Evolutionary conservation across 2,329 filamentous ascomycete species (phyloP).

Genomic region (Botrytis paeoniae): DNA sequence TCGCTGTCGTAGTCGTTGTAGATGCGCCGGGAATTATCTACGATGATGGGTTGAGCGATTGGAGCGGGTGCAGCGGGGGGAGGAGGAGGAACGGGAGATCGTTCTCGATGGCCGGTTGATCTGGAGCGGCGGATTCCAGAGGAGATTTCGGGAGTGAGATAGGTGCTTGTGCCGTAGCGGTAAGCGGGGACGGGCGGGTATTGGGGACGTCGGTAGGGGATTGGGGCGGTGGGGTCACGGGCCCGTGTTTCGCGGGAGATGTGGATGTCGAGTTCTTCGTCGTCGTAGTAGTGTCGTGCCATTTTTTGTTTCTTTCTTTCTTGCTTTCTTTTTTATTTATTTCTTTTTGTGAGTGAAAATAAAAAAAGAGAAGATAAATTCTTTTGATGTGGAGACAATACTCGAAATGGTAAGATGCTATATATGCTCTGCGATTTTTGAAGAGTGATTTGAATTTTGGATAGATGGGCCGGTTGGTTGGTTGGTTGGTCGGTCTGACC

Average conservation of each 20-base stretch:
- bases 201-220: constrained; percentile 31
- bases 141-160: constrained; percentile 31
- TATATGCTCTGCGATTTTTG: neutral
- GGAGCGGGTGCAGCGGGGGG: constrained; percentile 14
- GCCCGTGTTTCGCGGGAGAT: constrained; percentile 37
- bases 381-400: neutral
- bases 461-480: neutral
- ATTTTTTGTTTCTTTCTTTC: constrained; percentile 36
- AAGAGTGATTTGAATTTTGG: neutral
- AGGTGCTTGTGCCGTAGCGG: constrained; percentile 18
- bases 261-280: constrained; percentile 55
- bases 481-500: neutral
- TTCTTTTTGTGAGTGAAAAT: neutral
- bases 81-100: constrained; percentile 19
- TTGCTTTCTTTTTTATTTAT: neutral
- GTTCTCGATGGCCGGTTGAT: constrained; percentile 22
- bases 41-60: constrained; percentile 47
- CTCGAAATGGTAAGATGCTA: neutral
- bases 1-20: constrained; percentile 15
- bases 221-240: constrained; percentile 40
- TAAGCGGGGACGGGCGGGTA: constrained; percentile 24
- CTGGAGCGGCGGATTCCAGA: constrained; percentile 22
- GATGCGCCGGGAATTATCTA: constrained; percentile 47
- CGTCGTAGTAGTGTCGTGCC: constrained; percentile 43
- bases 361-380: neutral